A percentile compares a stretch with the other conserved stretches of the same genome.
phyloP scores from a whole-genome alignment of 108 stramenopile species.

The Licmophora abbreviata region DNA sequence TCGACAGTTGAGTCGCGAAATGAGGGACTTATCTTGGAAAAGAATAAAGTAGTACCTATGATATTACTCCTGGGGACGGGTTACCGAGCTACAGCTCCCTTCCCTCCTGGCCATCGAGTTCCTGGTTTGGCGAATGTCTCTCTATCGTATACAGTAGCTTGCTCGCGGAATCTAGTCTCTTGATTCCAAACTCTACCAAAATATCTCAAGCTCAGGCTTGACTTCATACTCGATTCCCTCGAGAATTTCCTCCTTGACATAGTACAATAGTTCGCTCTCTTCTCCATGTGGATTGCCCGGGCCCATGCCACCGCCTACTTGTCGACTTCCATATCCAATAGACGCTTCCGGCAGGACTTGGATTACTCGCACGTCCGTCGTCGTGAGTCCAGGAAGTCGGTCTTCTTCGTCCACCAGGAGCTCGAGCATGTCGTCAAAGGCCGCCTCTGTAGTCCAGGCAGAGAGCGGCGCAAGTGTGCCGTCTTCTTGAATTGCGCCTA shows the following conservation, averaged over 20 bases:
- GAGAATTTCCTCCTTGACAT: conserved; percentile 47
- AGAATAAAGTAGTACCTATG: no score
- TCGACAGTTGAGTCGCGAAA: no score
- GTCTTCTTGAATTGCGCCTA: conserved; percentile 70
- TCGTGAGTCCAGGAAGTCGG: conserved; percentile 33
- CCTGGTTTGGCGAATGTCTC: no score
- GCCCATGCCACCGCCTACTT: conserved; percentile 64
- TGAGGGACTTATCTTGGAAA: no score
- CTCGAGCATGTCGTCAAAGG: conserved; percentile 53
- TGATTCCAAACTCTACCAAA: conserved; percentile 44
- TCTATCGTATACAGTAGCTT: no score
- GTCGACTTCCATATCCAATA: conserved; percentile 56
- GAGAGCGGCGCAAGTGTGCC: conserved; percentile 51
- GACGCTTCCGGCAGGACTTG: conserved; percentile 23
- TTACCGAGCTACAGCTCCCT: not conserved
- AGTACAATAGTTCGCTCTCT: conserved; percentile 76
- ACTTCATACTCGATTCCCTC: conserved; percentile 27
- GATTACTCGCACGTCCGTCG: conserved; percentile 15
- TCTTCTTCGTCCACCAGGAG: conserved; percentile 70
- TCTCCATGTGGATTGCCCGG: conserved; percentile 79
- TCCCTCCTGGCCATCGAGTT: conserved; percentile 4
- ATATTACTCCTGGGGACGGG: no score
- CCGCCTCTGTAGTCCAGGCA: conserved; percentile 56
- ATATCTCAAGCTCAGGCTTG: conserved; percentile 59
- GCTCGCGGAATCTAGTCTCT: no score